Evolutionary conservation across 1,139 yeast genomes (phyloP), one percentile per base, ranked within the genome.

Genomic region (Geotrichum klebahnii): DNA sequence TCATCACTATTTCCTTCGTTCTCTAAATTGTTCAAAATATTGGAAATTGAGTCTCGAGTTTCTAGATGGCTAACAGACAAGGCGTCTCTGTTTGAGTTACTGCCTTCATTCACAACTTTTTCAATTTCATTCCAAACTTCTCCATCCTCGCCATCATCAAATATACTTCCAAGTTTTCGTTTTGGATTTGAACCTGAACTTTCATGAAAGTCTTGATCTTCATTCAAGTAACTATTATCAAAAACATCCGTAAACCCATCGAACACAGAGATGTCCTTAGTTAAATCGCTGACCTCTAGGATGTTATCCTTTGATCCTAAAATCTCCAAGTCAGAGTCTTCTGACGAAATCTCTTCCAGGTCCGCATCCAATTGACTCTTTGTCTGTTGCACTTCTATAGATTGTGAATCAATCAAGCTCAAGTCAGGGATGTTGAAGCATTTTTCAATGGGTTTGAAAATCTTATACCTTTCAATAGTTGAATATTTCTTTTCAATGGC

Each of bases 61-160:
- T 38, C 20, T 3, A 4, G 19, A 3, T 16, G 32, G 10, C 29
- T 12, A 22, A 10, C 28, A 22, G 6, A 2, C 9, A 9, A 2
- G 2, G 44, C n/a, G n/a, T n/a, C n/a, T n/a, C n/a, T n/a, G n/a
- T n/a, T n/a, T n/a, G n/a, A n/a, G n/a, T n/a, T n/a, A n/a, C n/a
- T n/a, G n/a, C n/a, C n/a, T n/a, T n/a, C n/a, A n/a, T n/a, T n/a
- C n/a, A 26, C 19, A 3, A 3, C 33, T 22, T 22, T 8, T 38
- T 38, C 32, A 38, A 10, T 3, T 6, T 38, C 43, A 24, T 12
- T 14, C 36, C 2, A 22, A 10, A 38, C 31, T 32, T 9, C 20
- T 22, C 45, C 32, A 31, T 41, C 46, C n/a, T 35, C 38, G 22
- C 28, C 22, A 23, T 35, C 41, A 29, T 37, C 37, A 35, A 35